Evolutionary conservation across 352 stramenopile species (phyloP).

Genomic region (Achlya hypogyna): DNA sequence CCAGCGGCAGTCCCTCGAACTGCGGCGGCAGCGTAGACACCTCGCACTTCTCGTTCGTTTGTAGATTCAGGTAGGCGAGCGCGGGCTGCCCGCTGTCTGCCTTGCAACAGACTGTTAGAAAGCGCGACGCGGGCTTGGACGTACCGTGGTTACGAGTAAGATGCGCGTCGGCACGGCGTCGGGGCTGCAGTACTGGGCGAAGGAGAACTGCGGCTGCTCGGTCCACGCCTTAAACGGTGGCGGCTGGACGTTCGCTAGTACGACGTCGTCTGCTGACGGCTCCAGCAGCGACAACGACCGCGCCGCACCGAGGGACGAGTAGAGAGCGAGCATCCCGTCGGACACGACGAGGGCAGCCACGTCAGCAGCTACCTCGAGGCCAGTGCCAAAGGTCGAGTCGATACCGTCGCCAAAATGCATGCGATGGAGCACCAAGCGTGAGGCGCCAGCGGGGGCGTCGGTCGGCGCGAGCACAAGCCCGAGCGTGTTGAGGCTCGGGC

Average conservation of each 20-base stretch:
- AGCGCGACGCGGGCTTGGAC: background rate
- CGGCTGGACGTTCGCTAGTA: background rate
- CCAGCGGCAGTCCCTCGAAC: background rate
- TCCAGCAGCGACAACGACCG: background rate
- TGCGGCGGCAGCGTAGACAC: background rate
- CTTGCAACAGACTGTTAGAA: background rate
- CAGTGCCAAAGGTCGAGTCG: background rate
- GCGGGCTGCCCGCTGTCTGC: background rate
- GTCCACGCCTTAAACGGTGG: constrained; percentile 19
- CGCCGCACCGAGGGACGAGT: background rate
- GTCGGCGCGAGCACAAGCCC: background rate
- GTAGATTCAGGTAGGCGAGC: background rate
- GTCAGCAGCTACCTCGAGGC: background rate
- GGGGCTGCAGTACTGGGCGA: constrained; percentile 66
- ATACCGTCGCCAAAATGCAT: background rate
- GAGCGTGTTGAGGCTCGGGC: background rate
- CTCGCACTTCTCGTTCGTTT: constrained; percentile 8
- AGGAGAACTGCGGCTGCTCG: constrained; percentile 29
- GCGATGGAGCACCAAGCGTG: background rate
- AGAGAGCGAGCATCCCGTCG: background rate
- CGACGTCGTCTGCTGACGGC: background rate
- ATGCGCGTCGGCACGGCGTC: constrained; percentile 34
- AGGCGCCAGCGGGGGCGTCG: background rate
- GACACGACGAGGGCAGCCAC: background rate
- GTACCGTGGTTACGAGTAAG: constrained; percentile 30